Percentiles rank a stretch among this genome's conserved stretches.
phyloP scores from a whole-genome alignment of 2,329 filamentous ascomycete species.

The Verticillium klebahnii region DNA sequence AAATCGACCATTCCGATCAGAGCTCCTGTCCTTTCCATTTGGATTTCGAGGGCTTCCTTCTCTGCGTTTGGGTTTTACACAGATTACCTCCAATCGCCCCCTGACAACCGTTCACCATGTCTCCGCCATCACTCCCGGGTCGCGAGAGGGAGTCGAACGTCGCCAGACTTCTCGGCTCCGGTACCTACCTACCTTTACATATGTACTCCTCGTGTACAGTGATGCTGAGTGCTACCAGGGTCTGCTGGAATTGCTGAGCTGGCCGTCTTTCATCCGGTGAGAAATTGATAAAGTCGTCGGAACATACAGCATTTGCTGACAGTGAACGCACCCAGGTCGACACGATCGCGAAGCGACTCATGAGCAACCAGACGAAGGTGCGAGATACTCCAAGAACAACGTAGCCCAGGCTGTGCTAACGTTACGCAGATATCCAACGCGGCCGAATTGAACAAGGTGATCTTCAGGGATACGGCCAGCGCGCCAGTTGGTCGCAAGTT shows the following conservation, averaged over 20 bases:
- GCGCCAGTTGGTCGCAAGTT: constrained; percentile 74
- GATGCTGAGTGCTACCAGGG: constrained; percentile 45
- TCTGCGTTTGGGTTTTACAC: no score
- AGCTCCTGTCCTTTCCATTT: no score
- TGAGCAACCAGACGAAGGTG: constrained; percentile 79
- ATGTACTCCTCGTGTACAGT: background rate
- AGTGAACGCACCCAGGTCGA: constrained; percentile 65
- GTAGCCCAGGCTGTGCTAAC: constrained; percentile 56
- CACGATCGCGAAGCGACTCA: constrained; percentile 96
- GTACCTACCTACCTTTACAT: constrained; percentile 41
- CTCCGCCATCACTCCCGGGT: constrained; percentile 45
- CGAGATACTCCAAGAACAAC: constrained; percentile 57
- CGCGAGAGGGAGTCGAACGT: constrained; percentile 79
- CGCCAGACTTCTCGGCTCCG: constrained; percentile 86
- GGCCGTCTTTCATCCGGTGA: constrained; percentile 85
- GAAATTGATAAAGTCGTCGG: background rate
- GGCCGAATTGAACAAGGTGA: constrained; percentile 77
- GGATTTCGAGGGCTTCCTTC: no score
- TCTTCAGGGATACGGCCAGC: constrained; percentile 84
- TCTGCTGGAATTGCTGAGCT: constrained; percentile 91
- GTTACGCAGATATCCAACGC: constrained; percentile 77
- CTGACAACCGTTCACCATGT: constrained; percentile 40
- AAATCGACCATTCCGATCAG: no score
- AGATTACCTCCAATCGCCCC: background rate
- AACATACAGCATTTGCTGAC: background rate